Evolutionary conservation across 768 basidiomycete species (phyloP).

Genomic region (Daedaleopsis nitida): DNA sequence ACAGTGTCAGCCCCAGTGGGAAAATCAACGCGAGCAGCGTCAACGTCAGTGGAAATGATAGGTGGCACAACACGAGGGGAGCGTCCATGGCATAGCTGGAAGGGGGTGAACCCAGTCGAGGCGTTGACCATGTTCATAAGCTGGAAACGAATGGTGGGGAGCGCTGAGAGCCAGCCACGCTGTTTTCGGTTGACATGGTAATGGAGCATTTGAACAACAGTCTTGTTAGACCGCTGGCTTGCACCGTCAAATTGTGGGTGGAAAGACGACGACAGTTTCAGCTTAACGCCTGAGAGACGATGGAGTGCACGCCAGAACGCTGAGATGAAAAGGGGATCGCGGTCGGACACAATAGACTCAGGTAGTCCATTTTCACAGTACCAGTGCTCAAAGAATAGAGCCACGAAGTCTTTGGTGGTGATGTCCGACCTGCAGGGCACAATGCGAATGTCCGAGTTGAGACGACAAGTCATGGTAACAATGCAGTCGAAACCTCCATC

Average conservation of each 20-base stretch:
- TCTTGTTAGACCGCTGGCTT: conserved; percentile 33
- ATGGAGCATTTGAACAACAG: conserved; percentile 27
- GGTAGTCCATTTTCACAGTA: conserved; percentile 34
- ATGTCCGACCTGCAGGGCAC: conserved; percentile 16
- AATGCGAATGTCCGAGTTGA: conserved; percentile 16
- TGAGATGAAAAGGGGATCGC: conserved; percentile 36
- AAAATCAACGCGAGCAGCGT: neutral
- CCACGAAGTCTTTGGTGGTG: conserved; percentile 21
- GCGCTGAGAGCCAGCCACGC: conserved; percentile 12
- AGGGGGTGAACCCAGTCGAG: conserved; percentile 26
- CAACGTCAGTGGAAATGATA: conserved; percentile 15
- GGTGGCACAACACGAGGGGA: too few relatives aligned
- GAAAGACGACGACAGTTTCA: conserved; percentile 35
- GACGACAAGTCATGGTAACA: conserved; percentile 28
- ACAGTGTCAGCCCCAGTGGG: neutral
- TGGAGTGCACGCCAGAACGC: conserved; percentile 36
- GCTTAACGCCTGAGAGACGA: conserved; percentile 29
- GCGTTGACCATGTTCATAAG: conserved; percentile 28
- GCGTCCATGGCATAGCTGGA: conserved; percentile 20
- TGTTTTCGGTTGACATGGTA: conserved; percentile 27
- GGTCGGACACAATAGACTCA: too few relatives aligned
- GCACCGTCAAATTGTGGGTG: conserved; percentile 42
- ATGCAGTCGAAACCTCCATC: conserved; percentile 29
- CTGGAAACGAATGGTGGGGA: conserved; percentile 27
- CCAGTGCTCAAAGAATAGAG: conserved; percentile 31